Conservation (phyloP, 2,329 filamentous ascomycete species). For the Zasmidium citrigriseum region DNA sequence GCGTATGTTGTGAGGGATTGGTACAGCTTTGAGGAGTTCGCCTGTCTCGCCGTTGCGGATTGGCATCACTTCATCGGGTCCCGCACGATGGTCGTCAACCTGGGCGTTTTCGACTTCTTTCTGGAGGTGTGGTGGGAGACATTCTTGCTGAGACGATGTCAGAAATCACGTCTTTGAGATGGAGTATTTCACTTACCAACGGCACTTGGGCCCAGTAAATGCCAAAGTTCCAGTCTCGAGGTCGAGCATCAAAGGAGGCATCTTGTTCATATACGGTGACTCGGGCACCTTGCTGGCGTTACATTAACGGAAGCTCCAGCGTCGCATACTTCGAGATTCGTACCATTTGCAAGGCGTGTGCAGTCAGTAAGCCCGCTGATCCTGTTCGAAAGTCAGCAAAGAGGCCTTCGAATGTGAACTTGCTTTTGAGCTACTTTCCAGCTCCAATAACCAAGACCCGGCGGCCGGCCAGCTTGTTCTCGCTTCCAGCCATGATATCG, state of each 20-base stretch:
- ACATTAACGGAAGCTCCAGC: too few species aligned
- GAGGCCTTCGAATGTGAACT: neutral
- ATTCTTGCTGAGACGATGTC: slow-evolving; percentile 9
- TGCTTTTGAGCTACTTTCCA: slow-evolving; percentile 8
- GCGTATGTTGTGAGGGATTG: slow-evolving; percentile 19
- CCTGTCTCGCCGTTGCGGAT: slow-evolving; percentile 20
- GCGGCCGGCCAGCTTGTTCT: neutral
- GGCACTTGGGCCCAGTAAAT: slow-evolving; percentile 24
- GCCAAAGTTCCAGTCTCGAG: slow-evolving; percentile 21
- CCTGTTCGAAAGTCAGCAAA: slow-evolving; percentile 12
- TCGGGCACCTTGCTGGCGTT: slow-evolving; percentile 14
- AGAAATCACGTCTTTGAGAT: neutral
- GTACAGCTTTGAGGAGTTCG: slow-evolving; percentile 16
- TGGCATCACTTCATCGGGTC: slow-evolving; percentile 20
- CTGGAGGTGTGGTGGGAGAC: slow-evolving; percentile 17
- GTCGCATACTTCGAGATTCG: neutral
- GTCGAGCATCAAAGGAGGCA: slow-evolving; percentile 14
- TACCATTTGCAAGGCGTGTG: slow-evolving; percentile 21
- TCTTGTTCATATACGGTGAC: slow-evolving; percentile 22
- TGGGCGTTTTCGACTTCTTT: slow-evolving; percentile 18
- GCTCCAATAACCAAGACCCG: slow-evolving; percentile 18
- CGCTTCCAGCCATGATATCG: neutral
- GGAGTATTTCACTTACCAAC: slow-evolving; percentile 7
- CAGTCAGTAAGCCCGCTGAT: slow-evolving; percentile 21
- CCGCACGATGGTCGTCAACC: slow-evolving; percentile 18